Evolutionary conservation across 2,329 filamentous ascomycete species (phyloP), one percentile per base, ranked within the genome.

Genomic region (Penicillium sp.): DNA sequence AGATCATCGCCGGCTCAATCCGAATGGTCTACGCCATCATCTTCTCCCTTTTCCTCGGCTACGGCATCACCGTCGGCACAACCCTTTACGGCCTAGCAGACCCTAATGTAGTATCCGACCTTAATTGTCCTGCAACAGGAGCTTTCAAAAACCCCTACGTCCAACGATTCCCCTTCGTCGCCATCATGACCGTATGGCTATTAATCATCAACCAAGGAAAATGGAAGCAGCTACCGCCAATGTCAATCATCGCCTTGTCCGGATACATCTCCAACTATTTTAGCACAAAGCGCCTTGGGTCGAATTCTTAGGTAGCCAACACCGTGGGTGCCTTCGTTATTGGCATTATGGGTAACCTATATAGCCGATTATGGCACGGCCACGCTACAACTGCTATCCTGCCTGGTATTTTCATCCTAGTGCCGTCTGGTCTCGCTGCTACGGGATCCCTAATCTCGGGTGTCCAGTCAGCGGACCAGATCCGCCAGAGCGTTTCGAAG

Each of bases 371-470:
- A 18, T 67, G 85, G 16, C 88, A 89, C 63, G 86, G 85, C 1
- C 79, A 94, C 4, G 89, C 89, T 0, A 88, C 88, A 0, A 87
- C 88, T 0, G 85, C 87, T 2, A 87, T 95, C 75, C 72, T 95
- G 10, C 89, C 89, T 0, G 89, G 85, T 2, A 93, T 95, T 54
- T 94, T 93, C 54, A 77, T 82, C 4, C 78, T 81, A 50, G 79
- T 83, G 1, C 79, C 79, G 0, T 78, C 74, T 5, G 79, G 80
- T 2, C 66, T 83, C 5, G 76, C 78, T 3, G 77, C 79, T 0
- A 72, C 72, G 24, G 79, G 79, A 0, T 75, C 71, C n/a, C 64
- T 82, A 14, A 73, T 82, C 4, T 70, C 73, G 1, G 79, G 79
- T 13, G 69, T 82, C 31, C 72, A 72, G 6, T 76, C 72, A 7